Evolutionary conservation across 345 rosid species (phyloP).

Genomic region (Populus pruinosa): DNA sequence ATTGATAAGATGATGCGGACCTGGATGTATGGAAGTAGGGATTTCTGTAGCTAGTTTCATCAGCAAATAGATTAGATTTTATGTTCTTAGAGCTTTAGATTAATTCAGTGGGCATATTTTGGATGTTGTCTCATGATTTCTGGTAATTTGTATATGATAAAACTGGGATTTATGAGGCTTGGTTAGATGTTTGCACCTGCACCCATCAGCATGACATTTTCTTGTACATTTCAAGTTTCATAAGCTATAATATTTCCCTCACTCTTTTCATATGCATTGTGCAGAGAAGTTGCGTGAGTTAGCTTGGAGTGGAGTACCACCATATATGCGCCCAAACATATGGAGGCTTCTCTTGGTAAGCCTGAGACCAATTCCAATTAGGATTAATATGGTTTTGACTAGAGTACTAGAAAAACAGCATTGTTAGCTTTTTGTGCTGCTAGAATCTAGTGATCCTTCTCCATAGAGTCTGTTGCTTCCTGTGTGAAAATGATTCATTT

Average conservation of each 20-base stretch:
- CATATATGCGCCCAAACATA: conserved; percentile 79
- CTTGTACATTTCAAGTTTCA: neutral
- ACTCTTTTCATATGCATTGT: conserved; percentile 8
- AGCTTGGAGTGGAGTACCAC: conserved; percentile 97
- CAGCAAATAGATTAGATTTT: neutral
- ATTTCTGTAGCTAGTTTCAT: neutral
- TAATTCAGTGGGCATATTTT: neutral
- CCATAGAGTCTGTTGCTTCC: neutral
- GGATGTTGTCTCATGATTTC: neutral
- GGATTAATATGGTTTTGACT: neutral
- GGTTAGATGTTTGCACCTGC: neutral
- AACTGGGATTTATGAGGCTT: neutral
- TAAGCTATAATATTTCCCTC: neutral
- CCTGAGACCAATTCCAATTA: neutral
- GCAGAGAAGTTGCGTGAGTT: conserved; percentile 84
- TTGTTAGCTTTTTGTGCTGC: neutral
- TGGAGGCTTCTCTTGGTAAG: conserved; percentile 99
- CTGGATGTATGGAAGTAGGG: neutral
- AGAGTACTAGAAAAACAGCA: neutral
- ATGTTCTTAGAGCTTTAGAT: neutral
- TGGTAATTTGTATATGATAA: neutral
- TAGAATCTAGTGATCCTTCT: neutral
- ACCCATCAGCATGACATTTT: neutral
- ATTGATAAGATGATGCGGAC: neutral
- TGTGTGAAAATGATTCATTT: neutral